A percentile compares a stretch with the other conserved stretches of the same genome.
phyloP scores from a whole-genome alignment of 768 basidiomycete genomes.

The Trametes meyenii region DNA sequence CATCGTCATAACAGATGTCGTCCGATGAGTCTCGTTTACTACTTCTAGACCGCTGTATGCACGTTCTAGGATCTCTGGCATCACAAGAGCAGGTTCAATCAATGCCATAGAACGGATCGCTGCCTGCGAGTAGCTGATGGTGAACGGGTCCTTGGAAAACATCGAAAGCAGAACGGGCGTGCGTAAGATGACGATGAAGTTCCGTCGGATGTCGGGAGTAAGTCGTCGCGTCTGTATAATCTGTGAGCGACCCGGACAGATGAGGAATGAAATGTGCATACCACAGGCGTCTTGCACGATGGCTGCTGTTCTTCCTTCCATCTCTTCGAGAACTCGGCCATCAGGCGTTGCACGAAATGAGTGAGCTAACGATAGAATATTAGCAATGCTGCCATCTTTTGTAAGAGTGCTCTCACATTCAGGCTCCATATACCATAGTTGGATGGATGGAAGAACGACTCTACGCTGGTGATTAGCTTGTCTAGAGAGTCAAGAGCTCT shows the following conservation, averaged over 20 bases:
- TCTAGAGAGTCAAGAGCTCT: conserved; percentile 87
- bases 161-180: conserved; percentile 90
- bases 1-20: conserved; percentile 87
- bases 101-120: conserved; percentile 77
- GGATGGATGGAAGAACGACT: conserved; percentile 94
- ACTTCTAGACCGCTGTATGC: conserved; percentile 91
- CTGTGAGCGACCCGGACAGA: not conserved
- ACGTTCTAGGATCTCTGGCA: conserved; percentile 90
- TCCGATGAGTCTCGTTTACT: conserved; percentile 93
- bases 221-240: conserved; percentile 64
- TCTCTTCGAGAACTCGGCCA: conserved; percentile 78
- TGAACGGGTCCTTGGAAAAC: conserved; percentile 83
- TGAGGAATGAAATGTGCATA: conserved; percentile 37
- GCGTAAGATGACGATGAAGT: conserved; percentile 78
- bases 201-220: conserved; percentile 77
- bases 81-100: conserved; percentile 80
- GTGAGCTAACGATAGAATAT: conserved; percentile 48
- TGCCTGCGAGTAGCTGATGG: conserved; percentile 81
- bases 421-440: conserved; percentile 87
- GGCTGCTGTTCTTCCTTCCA: conserved; percentile 76
- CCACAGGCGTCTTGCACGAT: conserved; percentile 77
- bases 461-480: conserved; percentile 86
- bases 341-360: conserved; percentile 70
- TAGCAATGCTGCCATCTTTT: not conserved
- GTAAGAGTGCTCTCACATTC: conserved; percentile 42